Evolutionary conservation across 257 asterid genomes (phyloP).

Genomic region (Nicotiana obtusifolia): DNA sequence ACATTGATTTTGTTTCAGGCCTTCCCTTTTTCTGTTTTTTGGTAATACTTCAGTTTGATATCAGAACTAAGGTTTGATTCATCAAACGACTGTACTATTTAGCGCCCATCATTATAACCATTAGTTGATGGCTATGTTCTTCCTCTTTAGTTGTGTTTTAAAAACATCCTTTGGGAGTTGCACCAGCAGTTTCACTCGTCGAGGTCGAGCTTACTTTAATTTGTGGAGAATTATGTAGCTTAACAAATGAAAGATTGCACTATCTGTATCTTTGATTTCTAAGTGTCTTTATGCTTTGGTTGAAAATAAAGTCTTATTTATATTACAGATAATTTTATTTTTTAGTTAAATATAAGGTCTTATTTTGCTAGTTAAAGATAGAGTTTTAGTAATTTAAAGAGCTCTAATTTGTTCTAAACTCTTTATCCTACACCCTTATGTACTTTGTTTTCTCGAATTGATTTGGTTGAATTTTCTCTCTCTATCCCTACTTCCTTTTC

Average conservation of each 20-base stretch:
- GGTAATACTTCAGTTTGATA: not conserved
- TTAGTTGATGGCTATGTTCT: not conserved
- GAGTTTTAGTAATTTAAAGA: not conserved
- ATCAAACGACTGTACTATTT: not conserved
- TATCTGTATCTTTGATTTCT: not conserved
- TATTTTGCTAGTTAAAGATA: not conserved
- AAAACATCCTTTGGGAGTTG: not conserved
- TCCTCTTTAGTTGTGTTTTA: conserved; percentile 3
- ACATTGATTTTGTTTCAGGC: conserved; percentile 1
- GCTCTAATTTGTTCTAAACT: not conserved
- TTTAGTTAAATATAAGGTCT: not conserved
- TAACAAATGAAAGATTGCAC: conserved; percentile 1
- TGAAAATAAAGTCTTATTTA: not conserved
- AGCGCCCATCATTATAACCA: not conserved
- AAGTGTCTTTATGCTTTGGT: not conserved
- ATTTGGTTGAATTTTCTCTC: not conserved
- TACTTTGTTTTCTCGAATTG: not conserved
- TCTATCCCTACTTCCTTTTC: not conserved
- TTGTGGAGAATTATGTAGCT: not conserved
- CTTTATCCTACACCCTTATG: not conserved
- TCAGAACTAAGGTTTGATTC: not conserved
- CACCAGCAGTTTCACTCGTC: not conserved
- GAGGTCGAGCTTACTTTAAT: not conserved
- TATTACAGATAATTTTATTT: not conserved
- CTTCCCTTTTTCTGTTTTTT: not conserved